These are phyloP conservation scores for Lasiodiplodia citricola DNA, from an alignment of 2,329 filamentous ascomycete genomes.

Conservation along the genomic window DNA sequence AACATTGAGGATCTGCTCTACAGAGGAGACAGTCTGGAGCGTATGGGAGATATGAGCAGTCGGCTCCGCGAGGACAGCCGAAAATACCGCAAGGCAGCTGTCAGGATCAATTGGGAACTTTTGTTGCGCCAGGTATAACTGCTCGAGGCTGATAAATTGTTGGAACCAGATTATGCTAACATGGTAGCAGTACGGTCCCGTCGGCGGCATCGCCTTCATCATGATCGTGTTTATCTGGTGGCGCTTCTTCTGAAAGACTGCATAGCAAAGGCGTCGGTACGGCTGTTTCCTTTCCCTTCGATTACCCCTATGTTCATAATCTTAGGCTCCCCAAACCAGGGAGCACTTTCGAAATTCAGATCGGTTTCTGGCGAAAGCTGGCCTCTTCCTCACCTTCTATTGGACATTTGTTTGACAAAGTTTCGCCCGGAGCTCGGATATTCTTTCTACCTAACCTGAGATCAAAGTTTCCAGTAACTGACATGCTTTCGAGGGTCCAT, in stretches of 20 bases:
- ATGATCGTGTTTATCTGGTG: conserved; percentile 88
- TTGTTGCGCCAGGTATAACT: conserved; percentile 81
- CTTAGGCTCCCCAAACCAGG: background rate
- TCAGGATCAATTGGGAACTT: conserved; percentile 97
- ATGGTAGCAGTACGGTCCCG: conserved; percentile 75
- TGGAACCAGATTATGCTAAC: conserved; percentile 5
- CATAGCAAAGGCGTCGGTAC: conserved; percentile 28
- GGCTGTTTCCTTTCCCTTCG: conserved; percentile 18
- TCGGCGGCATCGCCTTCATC: conserved; percentile 80
- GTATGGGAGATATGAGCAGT: conserved; percentile 94
- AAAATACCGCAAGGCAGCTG: conserved; percentile 91
- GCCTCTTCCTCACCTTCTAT: background rate
- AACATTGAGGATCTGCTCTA: conserved; percentile 99
- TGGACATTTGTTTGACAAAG: background rate
- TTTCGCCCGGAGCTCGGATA: background rate
- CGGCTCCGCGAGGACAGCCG: conserved; percentile 88
- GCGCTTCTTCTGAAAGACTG: conserved; percentile 77
- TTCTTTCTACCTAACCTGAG: background rate
- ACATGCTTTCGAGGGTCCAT: background rate
- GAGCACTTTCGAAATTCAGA: conserved; percentile 1
- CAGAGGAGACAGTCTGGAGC: conserved; percentile 88
- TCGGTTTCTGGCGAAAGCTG: background rate
- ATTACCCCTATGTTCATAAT: conserved; percentile 19
- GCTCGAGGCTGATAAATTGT: background rate
- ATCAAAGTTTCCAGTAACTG: background rate